These are phyloP conservation scores for Penicillium brasilianum DNA, from an alignment of 2,329 filamentous ascomycete species.

Conservation along the genomic window DNA sequence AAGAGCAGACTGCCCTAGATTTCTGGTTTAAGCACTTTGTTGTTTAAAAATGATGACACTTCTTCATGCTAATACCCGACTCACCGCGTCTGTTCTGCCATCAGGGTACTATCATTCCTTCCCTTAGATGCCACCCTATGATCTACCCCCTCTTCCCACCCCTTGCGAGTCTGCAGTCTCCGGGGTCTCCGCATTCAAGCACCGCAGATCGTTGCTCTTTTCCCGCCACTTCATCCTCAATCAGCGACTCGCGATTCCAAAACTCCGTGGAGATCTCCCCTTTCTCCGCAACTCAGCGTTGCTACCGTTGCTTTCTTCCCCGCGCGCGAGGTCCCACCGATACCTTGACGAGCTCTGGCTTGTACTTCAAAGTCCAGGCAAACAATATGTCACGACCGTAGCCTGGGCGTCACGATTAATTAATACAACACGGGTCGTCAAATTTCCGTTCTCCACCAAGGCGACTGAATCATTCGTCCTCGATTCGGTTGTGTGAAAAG, in stretches of 20 bases:
- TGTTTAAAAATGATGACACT: neutral
- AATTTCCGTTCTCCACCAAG: neutral
- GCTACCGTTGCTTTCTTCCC: slow-evolving; percentile 30
- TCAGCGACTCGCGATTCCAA: slow-evolving; percentile 15
- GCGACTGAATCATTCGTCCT: neutral
- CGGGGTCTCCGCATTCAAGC: slow-evolving; percentile 17
- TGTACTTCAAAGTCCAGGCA: neutral
- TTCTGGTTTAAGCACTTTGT: neutral
- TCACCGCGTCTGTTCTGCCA: neutral
- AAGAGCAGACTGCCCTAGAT: neutral
- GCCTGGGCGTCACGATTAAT: neutral
- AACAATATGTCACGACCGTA: slow-evolving; percentile 12
- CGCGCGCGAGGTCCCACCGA: slow-evolving; percentile 9
- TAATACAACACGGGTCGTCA: slow-evolving; percentile 1
- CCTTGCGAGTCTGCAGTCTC: neutral
- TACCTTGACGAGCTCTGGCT: slow-evolving; percentile 1
- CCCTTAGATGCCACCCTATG: slow-evolving; percentile 8
- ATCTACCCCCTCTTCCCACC: slow-evolving; percentile 7
- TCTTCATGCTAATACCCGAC: neutral
- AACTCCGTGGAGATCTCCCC: slow-evolving; percentile 8
- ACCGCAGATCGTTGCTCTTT: slow-evolving; percentile 24
- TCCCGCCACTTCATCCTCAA: slow-evolving; percentile 12
- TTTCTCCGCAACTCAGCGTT: slow-evolving; percentile 18
- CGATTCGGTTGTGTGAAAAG: neutral
- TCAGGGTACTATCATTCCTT: neutral